Evolutionary conservation across 2,329 filamentous ascomycete species (phyloP).

Genomic region (Lasiodiplodia sp.): DNA sequence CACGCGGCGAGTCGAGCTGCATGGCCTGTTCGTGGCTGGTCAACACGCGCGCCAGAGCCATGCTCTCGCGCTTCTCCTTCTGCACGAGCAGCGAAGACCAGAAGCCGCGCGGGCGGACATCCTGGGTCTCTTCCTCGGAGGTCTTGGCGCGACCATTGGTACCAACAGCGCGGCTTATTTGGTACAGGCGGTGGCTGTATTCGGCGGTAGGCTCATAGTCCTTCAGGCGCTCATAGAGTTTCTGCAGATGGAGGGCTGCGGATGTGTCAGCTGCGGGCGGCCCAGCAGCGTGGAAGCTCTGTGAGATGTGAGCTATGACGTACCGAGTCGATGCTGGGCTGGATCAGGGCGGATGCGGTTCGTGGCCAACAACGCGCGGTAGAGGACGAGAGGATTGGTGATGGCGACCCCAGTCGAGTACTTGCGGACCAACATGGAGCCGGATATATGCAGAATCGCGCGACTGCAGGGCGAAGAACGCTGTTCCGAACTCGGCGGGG

Average conservation of each 20-base stretch:
- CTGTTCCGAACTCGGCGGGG: conserved; percentile 28
- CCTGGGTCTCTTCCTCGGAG: conserved; percentile 42
- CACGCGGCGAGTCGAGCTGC: conserved; percentile 73
- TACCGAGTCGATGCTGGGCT: conserved; percentile 70
- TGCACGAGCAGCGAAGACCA: conserved; percentile 63
- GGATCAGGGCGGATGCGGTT: conserved; percentile 73
- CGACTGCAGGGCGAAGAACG: not conserved
- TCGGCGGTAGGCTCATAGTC: conserved; percentile 78
- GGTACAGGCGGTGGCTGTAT: conserved; percentile 70
- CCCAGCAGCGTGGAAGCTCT: not conserved
- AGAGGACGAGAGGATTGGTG: conserved; percentile 77
- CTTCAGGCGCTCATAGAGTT: conserved; percentile 76
- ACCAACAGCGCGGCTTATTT: conserved; percentile 59
- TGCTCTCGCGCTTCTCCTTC: conserved; percentile 59
- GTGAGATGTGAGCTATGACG: conserved; percentile 26
- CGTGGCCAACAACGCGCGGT: conserved; percentile 73
- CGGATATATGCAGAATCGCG: conserved; percentile 5
- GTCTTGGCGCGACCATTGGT: conserved; percentile 38
- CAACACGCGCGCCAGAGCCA: conserved; percentile 73
- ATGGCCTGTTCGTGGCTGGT: conserved; percentile 75
- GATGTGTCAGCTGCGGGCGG: conserved; percentile 36
- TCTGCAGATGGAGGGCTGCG: conserved; percentile 74
- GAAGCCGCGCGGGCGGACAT: conserved; percentile 52
- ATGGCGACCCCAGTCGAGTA: conserved; percentile 52
- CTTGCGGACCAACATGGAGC: conserved; percentile 27